A percentile compares a stretch with the other conserved stretches of the same genome.
Conservation (phyloP, 371 early-diverging fungal species). For the Phascolomyces articulosus region DNA sequence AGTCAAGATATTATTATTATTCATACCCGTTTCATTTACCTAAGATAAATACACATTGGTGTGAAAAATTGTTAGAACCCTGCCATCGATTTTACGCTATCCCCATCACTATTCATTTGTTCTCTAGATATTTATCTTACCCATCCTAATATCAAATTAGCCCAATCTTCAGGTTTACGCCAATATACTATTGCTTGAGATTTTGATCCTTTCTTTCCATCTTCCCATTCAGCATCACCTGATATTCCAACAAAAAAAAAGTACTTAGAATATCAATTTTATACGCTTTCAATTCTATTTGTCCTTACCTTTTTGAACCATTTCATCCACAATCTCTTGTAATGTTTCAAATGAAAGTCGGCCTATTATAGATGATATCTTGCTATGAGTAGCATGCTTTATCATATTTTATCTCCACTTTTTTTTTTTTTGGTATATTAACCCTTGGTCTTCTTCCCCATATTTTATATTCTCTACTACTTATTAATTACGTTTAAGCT, state of each 20-base stretch:
- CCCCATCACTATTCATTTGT: too few species aligned
- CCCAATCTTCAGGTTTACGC: constrained; percentile 93
- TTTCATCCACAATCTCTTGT: constrained; percentile 72
- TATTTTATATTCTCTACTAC: not conserved
- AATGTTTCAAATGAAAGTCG: constrained; percentile 62
- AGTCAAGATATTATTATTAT: constrained; percentile 79
- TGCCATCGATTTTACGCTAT: too few species aligned
- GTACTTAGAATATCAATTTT: not conserved
- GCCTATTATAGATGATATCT: too few species aligned
- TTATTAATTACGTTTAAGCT: constrained; percentile 57
- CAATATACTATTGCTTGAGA: constrained; percentile 75
- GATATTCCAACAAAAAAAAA: too few species aligned
- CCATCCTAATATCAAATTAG: constrained; percentile 77
- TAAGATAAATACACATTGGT: constrained; percentile 14
- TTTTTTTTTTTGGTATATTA: too few species aligned
- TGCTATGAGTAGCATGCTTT: too few species aligned
- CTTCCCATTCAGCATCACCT: constrained; percentile 83
- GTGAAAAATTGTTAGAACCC: too few species aligned
- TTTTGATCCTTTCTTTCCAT: constrained; percentile 49
- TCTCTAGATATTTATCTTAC: constrained; percentile 56
- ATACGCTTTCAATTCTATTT: too few species aligned
- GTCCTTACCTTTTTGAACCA: constrained; percentile 78
- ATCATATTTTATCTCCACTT: too few species aligned
- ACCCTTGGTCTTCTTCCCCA: too few species aligned
- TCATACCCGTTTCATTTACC: constrained; percentile 74